phyloP scores from a whole-genome alignment of 2,329 filamentous ascomycete species.

The Grosmannia huntii region DNA sequence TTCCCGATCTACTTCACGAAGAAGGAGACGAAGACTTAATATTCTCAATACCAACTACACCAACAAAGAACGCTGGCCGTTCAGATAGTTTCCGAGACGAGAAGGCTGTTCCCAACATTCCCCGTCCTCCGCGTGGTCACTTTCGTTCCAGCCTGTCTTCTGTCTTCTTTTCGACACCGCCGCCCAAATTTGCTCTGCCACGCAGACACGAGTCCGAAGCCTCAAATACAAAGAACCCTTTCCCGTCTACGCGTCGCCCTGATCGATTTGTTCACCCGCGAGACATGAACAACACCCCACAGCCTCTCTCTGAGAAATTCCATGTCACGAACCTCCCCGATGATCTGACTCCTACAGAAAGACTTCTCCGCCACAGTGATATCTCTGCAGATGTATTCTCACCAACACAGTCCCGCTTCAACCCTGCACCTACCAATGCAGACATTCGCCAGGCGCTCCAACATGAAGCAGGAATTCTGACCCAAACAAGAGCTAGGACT shows the following conservation, averaged over 20 bases:
- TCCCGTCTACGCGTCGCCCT: constrained; percentile 15
- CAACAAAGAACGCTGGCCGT: neutral
- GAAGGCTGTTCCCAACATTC: constrained; percentile 1
- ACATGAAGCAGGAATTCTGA: constrained; percentile 17
- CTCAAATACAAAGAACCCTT: neutral
- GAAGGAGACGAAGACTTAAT: neutral
- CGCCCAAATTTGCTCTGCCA: constrained; percentile 4
- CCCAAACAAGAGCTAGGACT: constrained; percentile 15
- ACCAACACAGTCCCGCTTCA: constrained; percentile 18
- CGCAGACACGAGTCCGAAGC: constrained; percentile 15
- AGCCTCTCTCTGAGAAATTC: constrained; percentile 29
- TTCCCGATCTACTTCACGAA: neutral
- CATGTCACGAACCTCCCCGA: constrained; percentile 29
- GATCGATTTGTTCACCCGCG: constrained; percentile 41
- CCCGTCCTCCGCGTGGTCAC: neutral
- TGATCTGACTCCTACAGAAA: constrained; percentile 30
- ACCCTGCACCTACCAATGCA: constrained; percentile 13
- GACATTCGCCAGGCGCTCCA: constrained; percentile 14
- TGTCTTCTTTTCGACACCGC: constrained; percentile 8
- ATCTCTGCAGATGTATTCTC: constrained; percentile 31
- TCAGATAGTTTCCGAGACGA: neutral
- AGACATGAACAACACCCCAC: constrained; percentile 13
- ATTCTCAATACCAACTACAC: neutral
- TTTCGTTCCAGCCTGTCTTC: constrained; percentile 4
- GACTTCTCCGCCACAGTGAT: constrained; percentile 27